Evolutionary conservation across 306 rosid species (phyloP), one percentile per base, ranked within the genome.

Genomic region (Sindora glabra): DNA sequence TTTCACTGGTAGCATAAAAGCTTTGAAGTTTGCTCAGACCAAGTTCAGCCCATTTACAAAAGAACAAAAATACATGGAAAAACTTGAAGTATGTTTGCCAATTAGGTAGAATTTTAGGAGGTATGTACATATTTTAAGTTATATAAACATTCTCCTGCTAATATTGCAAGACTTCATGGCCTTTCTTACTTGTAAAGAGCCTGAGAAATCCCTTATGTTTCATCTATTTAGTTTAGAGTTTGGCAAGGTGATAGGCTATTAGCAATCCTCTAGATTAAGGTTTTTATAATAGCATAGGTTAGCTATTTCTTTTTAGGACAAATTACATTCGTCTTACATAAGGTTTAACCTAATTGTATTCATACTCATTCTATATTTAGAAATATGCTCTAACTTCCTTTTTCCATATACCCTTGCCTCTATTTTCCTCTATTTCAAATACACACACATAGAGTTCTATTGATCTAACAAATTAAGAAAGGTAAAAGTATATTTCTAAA

Each of bases 1-100:
- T 66, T 78, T 75, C 16, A 65, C 65, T 82, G 77, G 73, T 84
- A 82, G 88, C 88, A 61, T 84, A 69, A 82, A 78, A 56, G 88
- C 88, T 42, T 64, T 82, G 82, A 84, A 75, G 55, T 82, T 82
- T 72, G 75, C 88, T 62, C 84, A 62, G 77, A 68, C 47, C 41
- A 65, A 66, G 74, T 70, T 82, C 72, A 53, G 75, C 22, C 75
- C 84, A 17, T 82, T 82, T 56, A 82, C 73, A 41, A 75, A 72
- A 61, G 72, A 75, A 65, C 79, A 68, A 16, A 72, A 68, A 55
- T 72, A 64, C 2, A 55, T 63, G 13, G 40, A 44, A 59, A 78
- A 72, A 55, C 80, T 82, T 21, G 76, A 78, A 62, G 88, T 72
- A 71, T 58, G 82, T 58, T 15, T 14, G 3, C 26, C 4, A 6